These are phyloP conservation scores for Carex littledalei DNA, from an alignment of 176 grass and related monocot species.

Conservation along the genomic window DNA sequence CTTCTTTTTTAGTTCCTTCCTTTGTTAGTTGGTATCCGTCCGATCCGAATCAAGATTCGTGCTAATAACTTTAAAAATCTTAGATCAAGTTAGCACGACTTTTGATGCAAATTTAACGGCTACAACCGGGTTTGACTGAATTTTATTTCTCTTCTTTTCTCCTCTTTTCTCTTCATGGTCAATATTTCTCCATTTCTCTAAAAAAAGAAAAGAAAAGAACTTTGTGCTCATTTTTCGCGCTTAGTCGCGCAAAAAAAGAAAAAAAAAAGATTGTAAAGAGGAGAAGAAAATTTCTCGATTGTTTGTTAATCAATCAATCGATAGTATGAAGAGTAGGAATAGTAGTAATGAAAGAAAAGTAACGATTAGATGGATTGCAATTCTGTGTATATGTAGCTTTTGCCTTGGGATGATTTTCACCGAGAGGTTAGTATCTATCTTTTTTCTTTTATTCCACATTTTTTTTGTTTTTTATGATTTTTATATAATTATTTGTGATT, in stretches of 20 bases:
- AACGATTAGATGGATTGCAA: slow-evolving; percentile 54
- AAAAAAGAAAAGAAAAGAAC: not conserved
- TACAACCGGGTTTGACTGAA: no score
- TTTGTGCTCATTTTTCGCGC: not conserved
- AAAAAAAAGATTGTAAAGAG: not conserved
- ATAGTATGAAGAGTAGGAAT: slow-evolving; percentile 47
- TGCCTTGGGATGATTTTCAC: slow-evolving; percentile 83
- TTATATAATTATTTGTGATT: not conserved
- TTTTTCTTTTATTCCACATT: no score
- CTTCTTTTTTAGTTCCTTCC: no score
- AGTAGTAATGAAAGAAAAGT: slow-evolving; percentile 40
- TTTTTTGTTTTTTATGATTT: not conserved
- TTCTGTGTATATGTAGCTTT: slow-evolving; percentile 71
- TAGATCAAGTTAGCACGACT: no score
- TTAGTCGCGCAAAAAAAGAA: not conserved
- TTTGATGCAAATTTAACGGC: no score
- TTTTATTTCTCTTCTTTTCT: no score
- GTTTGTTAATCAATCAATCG: not conserved
- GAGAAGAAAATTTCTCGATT: not conserved
- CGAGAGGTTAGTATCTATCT: slow-evolving; percentile 37
- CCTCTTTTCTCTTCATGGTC: no score
- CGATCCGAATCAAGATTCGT: no score
- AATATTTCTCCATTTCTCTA: not conserved
- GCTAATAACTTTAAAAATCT: no score
- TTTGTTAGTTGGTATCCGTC: no score